Evolutionary conservation across 2,329 filamentous ascomycete genomes (phyloP), one percentile per base, ranked within the genome.

Genomic region (Fusarium gaditjirri): DNA sequence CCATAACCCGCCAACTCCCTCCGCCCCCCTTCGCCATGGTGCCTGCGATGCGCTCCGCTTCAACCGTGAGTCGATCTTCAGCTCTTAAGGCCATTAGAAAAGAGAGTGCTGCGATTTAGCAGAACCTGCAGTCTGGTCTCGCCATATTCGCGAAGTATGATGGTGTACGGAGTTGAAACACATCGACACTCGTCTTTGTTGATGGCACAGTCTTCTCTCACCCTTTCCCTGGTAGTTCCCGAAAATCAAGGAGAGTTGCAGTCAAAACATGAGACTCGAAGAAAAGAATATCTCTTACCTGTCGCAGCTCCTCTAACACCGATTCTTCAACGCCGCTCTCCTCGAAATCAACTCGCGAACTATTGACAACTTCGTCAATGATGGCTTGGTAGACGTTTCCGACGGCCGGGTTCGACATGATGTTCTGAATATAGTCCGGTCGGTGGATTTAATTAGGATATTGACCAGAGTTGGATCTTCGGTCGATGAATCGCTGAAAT

Each of bases 331-430:
- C 92, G 77, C 96, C 96, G 76, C 92, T 94, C 84, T 99, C 96
- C 82, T 99, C 96, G 81, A 99, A 98, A 83, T 98, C 96, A 79
- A 95, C 93, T 79, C 93, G 90, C 79, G 95, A 98, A 75, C 93
- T 92, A 77, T 95, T 92, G 83, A 98, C 94, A 80, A 99, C 94
- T 84, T 96, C 94, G 71, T 92, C 87, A 80, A 93, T 93, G 81
- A 93, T 91, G 78, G 87, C 85, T 82, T 91, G 87, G 83, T 98
- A 99, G 79, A 98, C 92, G 75, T 85, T 84, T 78, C 96, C 96
- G 85, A 90, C 88, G 21, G 84, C 83, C 50, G 81, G 78, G 81
- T 90, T 90, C 65, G 88, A 90, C 88, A 90, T 85, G 54, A 29
- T 58, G 55, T 43, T 70, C 62, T 63, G 62, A 55, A 27, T 44